Evolutionary conservation across 1,284 basidiomycete species (phyloP), one percentile per base, ranked within the genome.

Genomic region (Cronartium quercuum): DNA sequence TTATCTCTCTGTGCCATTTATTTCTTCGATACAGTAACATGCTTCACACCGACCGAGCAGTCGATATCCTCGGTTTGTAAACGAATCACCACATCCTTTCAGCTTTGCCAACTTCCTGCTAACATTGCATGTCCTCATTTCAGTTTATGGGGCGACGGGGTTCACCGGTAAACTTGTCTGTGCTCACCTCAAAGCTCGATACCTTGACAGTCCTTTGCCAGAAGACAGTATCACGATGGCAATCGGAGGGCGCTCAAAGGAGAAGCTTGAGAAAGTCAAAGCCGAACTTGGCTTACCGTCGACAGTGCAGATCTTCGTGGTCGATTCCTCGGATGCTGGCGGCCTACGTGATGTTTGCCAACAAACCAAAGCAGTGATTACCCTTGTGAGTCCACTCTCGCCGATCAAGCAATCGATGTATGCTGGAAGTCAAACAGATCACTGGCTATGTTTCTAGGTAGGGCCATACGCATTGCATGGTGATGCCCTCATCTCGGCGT

Each of bases 151-250:
- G 1, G 69, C 69, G 21, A 73, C 69, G 7, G 69, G 69, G 13
- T 73, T 55, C 51, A 73, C 69, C 29, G 69, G 69, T 1, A 64
- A 73, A 66, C 37, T 73, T n/a, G 69, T 73, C 38, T 73, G 69
- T 41, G 34, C 62, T 34, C 47, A 73, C 42, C 24, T 73, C 29
- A 47, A 73, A 35, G 10, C 6, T 21, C 68, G 44, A 40, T 73
- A 73, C 7, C 12, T 44, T 7, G 41, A 42, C 35, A 29, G 24
- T 21, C 12, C 41, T 47, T 15, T 40, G 2, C 58, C 51, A 13
- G 21, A 55, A 21, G 51, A 73, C 10, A 70, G 38, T 18, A 34
- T 70, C 18, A 62, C 44, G 12, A 61, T 57, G 21, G 68, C 57
- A 47, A 73, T 73, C 18, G 69, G 69, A 38, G 69, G 69, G 41